These are phyloP conservation scores for Ascomycota sp. DNA, from an alignment of 2,329 filamentous ascomycete genomes.

Conservation along the genomic window DNA sequence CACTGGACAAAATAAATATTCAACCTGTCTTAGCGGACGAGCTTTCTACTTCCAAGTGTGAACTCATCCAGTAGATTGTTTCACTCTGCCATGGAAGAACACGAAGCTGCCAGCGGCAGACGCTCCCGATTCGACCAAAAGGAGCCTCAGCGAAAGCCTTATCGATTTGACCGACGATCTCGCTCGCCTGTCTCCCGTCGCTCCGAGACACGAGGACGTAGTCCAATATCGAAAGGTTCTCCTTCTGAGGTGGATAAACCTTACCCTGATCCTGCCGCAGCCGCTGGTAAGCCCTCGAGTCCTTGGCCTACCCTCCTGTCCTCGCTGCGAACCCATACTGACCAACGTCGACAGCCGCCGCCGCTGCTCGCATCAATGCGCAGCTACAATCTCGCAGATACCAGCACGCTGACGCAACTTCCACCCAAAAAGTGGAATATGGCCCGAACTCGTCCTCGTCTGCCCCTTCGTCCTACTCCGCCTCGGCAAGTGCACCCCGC, in stretches of 20 bases:
- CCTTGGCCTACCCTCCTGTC: not conserved
- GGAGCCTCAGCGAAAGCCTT: conserved; percentile 55
- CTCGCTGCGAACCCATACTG: conserved; percentile 2
- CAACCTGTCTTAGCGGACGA: not conserved
- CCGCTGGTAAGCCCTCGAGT: conserved; percentile 39
- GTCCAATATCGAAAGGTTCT: conserved; percentile 38
- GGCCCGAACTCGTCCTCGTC: conserved; percentile 9
- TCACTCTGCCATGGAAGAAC: conserved; percentile 40
- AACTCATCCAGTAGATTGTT: not conserved
- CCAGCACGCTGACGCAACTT: conserved; percentile 76
- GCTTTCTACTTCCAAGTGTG: not conserved
- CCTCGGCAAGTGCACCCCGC: conserved; percentile 17
- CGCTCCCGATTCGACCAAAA: conserved; percentile 90
- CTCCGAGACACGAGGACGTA: conserved; percentile 55
- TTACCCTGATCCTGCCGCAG: conserved; percentile 48
- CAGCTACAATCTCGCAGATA: conserved; percentile 69
- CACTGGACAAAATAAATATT: not conserved
- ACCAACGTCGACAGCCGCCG: conserved; percentile 41
- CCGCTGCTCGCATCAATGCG: conserved; percentile 73
- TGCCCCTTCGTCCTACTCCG: conserved; percentile 13
- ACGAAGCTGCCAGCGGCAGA: conserved; percentile 52
- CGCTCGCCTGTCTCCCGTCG: conserved; percentile 55
- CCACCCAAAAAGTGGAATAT: conserved; percentile 42
- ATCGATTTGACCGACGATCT: conserved; percentile 81
- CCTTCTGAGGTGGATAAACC: conserved; percentile 25